A percentile compares a stretch with the other conserved stretches of the same genome.
Conservation (phyloP, 2,329 filamentous ascomycete species). For the Chaetomium olivaceum region DNA sequence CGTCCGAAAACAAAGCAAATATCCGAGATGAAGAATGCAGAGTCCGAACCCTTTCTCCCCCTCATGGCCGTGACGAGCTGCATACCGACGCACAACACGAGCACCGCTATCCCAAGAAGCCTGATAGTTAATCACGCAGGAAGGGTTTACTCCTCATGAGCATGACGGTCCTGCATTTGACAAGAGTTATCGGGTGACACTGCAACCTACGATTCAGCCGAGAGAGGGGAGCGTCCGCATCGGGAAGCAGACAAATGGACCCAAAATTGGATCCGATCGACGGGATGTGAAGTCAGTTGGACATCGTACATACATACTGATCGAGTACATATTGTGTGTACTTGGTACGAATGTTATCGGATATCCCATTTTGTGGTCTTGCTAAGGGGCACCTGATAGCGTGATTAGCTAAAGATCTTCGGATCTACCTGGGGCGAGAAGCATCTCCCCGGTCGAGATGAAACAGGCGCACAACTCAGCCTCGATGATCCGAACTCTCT, state of each 20-base stretch:
- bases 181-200: background rate
- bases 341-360: background rate
- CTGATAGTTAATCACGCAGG: background rate
- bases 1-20: background rate
- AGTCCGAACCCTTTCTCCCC: background rate
- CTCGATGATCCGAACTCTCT: conserved; percentile 6
- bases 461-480: conserved; percentile 9
- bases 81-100: background rate
- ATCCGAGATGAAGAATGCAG: conserved; percentile 19
- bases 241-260: conserved; percentile 1
- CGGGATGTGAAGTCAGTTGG: no score
- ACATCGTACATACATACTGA: no score
- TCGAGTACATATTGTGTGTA: background rate
- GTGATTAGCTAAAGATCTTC: conserved; percentile 7
- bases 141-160: background rate
- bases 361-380: background rate
- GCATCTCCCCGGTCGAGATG: conserved; percentile 8
- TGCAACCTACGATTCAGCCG: conserved; percentile 19
- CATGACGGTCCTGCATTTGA: conserved; percentile 18
- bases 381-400: background rate
- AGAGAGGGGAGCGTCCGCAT: conserved; percentile 4
- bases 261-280: conserved; percentile 1
- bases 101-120: background rate
- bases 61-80: background rate
- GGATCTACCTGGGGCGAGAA: background rate